These are phyloP conservation scores for Rosa lucieae DNA, from an alignment of 306 rosid genomes.

Conservation along the genomic window DNA sequence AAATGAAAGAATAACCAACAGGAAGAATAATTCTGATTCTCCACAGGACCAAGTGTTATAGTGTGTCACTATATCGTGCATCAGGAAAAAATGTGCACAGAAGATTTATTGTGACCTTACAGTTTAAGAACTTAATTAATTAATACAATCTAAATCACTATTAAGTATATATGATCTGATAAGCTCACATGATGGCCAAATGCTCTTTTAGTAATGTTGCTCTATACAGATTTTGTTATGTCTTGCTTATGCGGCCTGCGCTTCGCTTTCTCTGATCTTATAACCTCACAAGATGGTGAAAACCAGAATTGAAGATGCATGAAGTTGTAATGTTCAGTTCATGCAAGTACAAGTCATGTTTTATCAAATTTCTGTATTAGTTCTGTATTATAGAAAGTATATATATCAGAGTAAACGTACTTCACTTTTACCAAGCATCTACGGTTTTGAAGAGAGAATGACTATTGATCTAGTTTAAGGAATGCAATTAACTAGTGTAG, in stretches of 20 bases:
- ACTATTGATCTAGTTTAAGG: background rate
- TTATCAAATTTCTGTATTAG: background rate
- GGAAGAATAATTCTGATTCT: conserved; percentile 14
- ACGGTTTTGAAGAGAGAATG: background rate
- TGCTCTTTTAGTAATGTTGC: background rate
- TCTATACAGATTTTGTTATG: background rate
- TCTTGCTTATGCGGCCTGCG: background rate
- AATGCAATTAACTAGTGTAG: too few species aligned
- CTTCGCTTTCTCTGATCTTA: background rate
- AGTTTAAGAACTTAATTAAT: background rate
- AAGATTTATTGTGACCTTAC: background rate
- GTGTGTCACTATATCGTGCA: background rate
- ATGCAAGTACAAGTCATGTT: background rate
- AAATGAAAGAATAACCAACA: background rate
- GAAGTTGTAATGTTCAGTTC: background rate
- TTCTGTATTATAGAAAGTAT: background rate
- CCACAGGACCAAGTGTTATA: background rate
- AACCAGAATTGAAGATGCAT: background rate
- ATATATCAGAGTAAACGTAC: background rate
- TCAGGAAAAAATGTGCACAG: background rate
- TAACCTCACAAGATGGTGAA: background rate
- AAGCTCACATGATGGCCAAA: background rate
- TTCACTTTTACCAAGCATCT: background rate
- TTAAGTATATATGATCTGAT: background rate
- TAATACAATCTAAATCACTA: background rate